Conservation (phyloP, 2,329 filamentous ascomycete genomes). For the Paraphoma chrysanthemicola region DNA sequence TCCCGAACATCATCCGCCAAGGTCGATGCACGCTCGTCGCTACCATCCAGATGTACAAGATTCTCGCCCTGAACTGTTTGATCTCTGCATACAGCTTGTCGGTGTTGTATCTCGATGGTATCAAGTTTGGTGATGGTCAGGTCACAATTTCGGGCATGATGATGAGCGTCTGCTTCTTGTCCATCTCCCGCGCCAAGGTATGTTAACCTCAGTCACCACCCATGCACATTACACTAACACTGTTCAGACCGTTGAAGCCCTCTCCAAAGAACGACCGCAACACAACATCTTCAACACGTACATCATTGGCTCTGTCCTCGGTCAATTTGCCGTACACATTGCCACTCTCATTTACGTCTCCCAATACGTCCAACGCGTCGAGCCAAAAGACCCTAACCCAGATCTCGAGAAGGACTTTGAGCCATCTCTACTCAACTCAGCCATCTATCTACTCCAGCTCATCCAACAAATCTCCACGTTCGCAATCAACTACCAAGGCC, state of each 20-base stretch:
- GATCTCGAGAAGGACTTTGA: conserved; percentile 95
- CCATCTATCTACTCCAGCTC: conserved; percentile 94
- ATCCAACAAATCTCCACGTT: conserved; percentile 99
- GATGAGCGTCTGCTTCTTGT: conserved; percentile 99
- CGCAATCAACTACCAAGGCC: conserved; percentile 98
- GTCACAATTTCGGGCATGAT: conserved; percentile 99
- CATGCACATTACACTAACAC: no score
- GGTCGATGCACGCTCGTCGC: conserved; percentile 96
- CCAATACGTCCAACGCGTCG: conserved; percentile 82
- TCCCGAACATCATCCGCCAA: conserved; percentile 98
- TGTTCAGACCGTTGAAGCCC: conserved; percentile 78
- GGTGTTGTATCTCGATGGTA: conserved; percentile 95
- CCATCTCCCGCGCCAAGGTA: conserved; percentile 92
- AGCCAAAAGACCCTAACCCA: conserved; percentile 72
- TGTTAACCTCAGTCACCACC: conserved; percentile 26
- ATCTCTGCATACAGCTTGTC: conserved; percentile 97
- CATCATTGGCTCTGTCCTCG: conserved; percentile 96
- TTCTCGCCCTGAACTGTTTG: conserved; percentile 94
- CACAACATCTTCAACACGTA: conserved; percentile 99
- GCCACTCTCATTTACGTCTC: conserved; percentile 93
- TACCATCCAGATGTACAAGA: conserved; percentile 99
- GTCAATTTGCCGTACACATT: conserved; percentile 96
- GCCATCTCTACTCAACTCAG: conserved; percentile 93
- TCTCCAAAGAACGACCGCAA: conserved; percentile 96
- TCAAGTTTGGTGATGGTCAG: conserved; percentile 98